Conservation (phyloP, 257 asterid species). For the Solanum tarapatanum region DNA sequence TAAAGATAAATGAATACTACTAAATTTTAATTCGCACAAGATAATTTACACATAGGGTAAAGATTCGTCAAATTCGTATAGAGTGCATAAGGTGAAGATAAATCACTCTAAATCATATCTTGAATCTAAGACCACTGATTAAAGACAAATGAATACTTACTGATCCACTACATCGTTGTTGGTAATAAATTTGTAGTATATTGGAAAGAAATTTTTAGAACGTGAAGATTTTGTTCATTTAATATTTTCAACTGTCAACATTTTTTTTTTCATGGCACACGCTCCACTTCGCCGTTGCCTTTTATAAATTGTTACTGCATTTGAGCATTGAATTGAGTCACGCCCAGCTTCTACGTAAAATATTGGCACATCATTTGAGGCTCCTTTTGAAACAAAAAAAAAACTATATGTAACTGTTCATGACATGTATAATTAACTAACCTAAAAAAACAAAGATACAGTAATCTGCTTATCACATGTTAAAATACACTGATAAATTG, state of each 20-base stretch:
- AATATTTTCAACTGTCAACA: not conserved
- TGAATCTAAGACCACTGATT: accelerated
- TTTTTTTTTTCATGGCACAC: not conserved
- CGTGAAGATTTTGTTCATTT: not conserved
- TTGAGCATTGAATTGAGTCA: conserved; percentile 1
- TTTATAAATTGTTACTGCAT: not conserved
- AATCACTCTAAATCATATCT: not conserved
- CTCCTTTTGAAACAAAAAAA: not conserved
- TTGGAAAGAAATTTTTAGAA: not conserved
- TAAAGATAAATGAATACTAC: not conserved
- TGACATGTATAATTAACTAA: not conserved
- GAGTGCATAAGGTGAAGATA: not conserved
- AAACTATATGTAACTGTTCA: not conserved
- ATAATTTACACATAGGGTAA: too few relatives aligned
- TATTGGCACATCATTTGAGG: not conserved
- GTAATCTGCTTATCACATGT: not conserved
- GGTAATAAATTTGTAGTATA: not conserved
- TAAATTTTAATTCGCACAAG: not conserved
- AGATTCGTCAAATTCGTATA: too few relatives aligned
- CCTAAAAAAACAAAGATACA: not conserved
- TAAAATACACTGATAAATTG: not conserved
- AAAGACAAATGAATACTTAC: not conserved
- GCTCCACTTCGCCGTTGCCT: not conserved
- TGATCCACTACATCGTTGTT: not conserved
- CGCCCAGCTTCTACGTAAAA: not conserved